Evolutionary conservation across 2,329 filamentous ascomycete species (phyloP).

Genomic region (Teratosphaeria gauchensis): DNA sequence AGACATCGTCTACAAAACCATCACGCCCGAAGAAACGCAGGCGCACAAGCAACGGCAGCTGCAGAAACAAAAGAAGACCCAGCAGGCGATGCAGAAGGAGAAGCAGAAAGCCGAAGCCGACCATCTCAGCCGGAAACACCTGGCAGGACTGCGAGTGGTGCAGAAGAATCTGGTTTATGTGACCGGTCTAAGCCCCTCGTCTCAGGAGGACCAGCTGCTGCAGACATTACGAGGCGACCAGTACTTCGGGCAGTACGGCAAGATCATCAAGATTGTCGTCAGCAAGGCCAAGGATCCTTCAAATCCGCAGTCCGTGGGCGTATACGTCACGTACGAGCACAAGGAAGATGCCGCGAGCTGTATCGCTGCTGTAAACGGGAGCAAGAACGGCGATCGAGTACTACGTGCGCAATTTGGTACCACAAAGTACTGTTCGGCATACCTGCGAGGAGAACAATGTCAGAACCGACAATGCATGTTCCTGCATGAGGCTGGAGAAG

Average conservation of each 20-base stretch:
- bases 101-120: slow-evolving; percentile 94
- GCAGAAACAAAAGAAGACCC: slow-evolving; percentile 86
- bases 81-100: slow-evolving; percentile 83
- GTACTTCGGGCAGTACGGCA: slow-evolving; percentile 97
- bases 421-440: slow-evolving; percentile 97
- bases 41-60: slow-evolving; percentile 61
- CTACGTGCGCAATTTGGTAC: slow-evolving; percentile 74
- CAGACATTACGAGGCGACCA: slow-evolving; percentile 82
- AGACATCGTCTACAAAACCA: slow-evolving; percentile 92
- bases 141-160: slow-evolving; percentile 88
- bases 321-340: slow-evolving; percentile 95
- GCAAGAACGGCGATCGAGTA: slow-evolving; percentile 77
- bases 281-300: slow-evolving; percentile 80
- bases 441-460: slow-evolving; percentile 86
- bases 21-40: slow-evolving; percentile 84
- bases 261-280: slow-evolving; percentile 97
- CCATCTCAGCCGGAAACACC: slow-evolving; percentile 87
- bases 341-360: slow-evolving; percentile 85
- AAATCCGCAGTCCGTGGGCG: slow-evolving; percentile 75
- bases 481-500: slow-evolving; percentile 93
- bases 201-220: slow-evolving; percentile 83
- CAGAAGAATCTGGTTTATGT: slow-evolving; percentile 99
- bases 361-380: slow-evolving; percentile 86
- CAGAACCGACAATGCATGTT: slow-evolving; percentile 98
- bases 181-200: slow-evolving; percentile 82